Percentiles rank a stretch among this genome's conserved stretches.
These are phyloP conservation scores for Magnaporthales sp. DNA, from an alignment of 2,329 filamentous ascomycete genomes.

Conservation along the genomic window DNA sequence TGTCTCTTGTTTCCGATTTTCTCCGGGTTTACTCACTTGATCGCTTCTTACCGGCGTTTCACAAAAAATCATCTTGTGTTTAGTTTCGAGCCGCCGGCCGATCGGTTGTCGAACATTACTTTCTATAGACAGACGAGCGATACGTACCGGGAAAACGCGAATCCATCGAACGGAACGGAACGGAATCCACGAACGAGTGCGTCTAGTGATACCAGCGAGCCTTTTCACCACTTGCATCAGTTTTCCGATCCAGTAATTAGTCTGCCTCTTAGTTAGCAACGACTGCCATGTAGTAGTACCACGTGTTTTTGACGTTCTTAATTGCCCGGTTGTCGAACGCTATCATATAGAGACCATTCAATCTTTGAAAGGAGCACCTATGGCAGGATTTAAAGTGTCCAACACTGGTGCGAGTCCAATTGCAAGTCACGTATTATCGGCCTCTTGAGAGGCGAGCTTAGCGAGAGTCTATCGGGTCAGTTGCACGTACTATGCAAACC, in stretches of 20 bases:
- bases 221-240: not conserved
- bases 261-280: not conserved
- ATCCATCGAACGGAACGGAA: constrained; percentile 9
- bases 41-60: constrained; percentile 2
- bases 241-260: not conserved
- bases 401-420: not conserved
- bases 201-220: constrained; percentile 1
- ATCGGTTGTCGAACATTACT: constrained; percentile 4
- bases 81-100: constrained; percentile 8
- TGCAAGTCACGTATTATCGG: not conserved
- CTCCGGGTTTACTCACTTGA: constrained; percentile 3
- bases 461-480: not conserved
- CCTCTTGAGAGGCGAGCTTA: not conserved
- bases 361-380: not conserved
- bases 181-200: constrained; percentile 1
- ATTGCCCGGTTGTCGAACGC: not conserved
- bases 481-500: not conserved
- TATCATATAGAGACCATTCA: not conserved
- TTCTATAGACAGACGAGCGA: not conserved
- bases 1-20: not conserved
- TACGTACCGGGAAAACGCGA: constrained; percentile 3
- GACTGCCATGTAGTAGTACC: not conserved
- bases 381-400: not conserved
- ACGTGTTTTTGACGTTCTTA: not conserved
- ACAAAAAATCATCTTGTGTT: constrained; percentile 3